Evolutionary conservation across 2,329 filamentous ascomycete species (phyloP), one percentile per base, ranked within the genome.

Genomic region (Paradendryphiella salina): DNA sequence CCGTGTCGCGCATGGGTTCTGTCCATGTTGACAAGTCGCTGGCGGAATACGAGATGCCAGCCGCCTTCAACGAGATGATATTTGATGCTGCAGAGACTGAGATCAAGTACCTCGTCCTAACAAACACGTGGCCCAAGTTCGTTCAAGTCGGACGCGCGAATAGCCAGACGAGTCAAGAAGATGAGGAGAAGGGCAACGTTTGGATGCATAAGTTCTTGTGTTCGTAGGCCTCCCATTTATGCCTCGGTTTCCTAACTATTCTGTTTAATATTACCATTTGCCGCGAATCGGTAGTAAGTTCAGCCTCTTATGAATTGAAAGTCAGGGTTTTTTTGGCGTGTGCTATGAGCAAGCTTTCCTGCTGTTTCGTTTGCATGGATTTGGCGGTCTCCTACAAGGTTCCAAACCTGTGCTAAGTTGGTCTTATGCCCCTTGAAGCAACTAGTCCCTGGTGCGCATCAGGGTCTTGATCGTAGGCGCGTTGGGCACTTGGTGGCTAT

Each of bases 61-160:
- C 59, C 0, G 46, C 46, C 1, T 72, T 72, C 33, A 53, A 52
- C 3, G 64, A 69, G 21, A 54, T 62, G 31, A 54, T 72, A 0
- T 72, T 72, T 36, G 65, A 67, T 37, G 38, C 43, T 4, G 66
- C 69, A 3, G 69, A 72, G 57, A 56, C 45, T 8, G 66, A 69
- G 52, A 70, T 71, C 54, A 72, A 72, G 48, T 72, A 72, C 36
- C 57, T 72, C 8, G 61, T 70, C 4, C 61, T 72, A 7, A 71
- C 66, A 5, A 72, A 72, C 35, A 72, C 69, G 0, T 72, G 70
- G 69, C 69, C 69, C 1, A 72, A 70, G 48, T 72, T 70, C 46
- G 65, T 72, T 14, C 69, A 67, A 49, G 49, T 61, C 31, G 57
- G 56, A 40, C 56, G 55, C n/a, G 57, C 56, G 6, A 62, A 57